Evolutionary conservation across 306 rosid species (phyloP), one percentile per base, ranked within the genome.

Genomic region (Hippophae rhamnoides): DNA sequence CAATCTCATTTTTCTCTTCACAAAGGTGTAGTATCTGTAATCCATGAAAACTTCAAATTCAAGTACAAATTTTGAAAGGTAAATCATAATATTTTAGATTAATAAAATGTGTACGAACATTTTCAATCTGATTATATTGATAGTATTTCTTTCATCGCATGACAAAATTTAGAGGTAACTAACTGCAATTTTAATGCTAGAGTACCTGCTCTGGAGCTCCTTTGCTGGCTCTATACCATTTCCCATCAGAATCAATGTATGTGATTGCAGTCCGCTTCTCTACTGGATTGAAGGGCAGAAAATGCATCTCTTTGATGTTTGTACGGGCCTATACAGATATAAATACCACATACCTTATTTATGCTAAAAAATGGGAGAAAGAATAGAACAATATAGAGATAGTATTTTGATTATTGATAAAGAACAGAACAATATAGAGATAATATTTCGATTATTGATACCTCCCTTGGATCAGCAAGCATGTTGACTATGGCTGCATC

Each of bases 151-250:
- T 25, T 18, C 14, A 10, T 10, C 45, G 43, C 40, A 49, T 41
- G 31, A 47, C 42, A 69, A 64, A 31, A 31, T 31, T 31, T 31
- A 4, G 38, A 31, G 38, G 5, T 31, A 31, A 31, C 38, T 31
- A 31, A 31, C 0, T 31, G 38, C 38, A 31, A 31, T 4, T 31
- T 31, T 3, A 31, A 31, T 31, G 38, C 38, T 31, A 2, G 14
- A 52, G 51, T 68, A 88, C 96, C 96, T 88, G 96, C 70, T 88
- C 96, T 0, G 96, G 94, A 70, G 94, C 96, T 76, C 96, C 96
- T 80, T 88, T 85, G 82, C 82, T 88, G 57, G 94, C 86, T 56
- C 94, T 69, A 61, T 82, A 59, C 87, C 82, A 85, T 1, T 82
- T 82, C 38, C 89, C 94, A 49, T 85, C 77, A 57, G 81, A 47